Base-by-base conservation (phyloP, 2,329 filamentous ascomycete genomes). In the Dactylellina haptotyla region DNA sequence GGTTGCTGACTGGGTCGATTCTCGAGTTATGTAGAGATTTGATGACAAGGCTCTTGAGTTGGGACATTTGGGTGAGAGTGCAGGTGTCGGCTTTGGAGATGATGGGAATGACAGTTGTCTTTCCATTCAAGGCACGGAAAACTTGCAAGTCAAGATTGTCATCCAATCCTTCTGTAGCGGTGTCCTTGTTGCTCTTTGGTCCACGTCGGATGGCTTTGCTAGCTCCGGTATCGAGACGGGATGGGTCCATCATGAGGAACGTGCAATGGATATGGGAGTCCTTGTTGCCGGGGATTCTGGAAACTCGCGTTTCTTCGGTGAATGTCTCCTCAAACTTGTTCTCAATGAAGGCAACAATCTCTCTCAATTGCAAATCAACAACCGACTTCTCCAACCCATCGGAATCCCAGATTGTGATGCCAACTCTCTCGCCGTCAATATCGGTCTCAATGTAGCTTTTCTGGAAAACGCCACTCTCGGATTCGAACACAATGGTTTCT, bases 261-360 rank as follows among this genome's bases (percentile, higher is more conserved):
- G 93, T 93, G 77, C 92, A 96, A 80, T 99, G 95, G 76, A 99
- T 97, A 81, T 99, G 95, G 56, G 94, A 97, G 83, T 99, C 95
- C 80, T 93, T 91, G 76, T 92, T 90, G 64, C 93, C 94, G 25
- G 95, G 94, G 59, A 93, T 93, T 78, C 95, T 90, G 75, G 97
- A 86, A 50, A 99, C 93, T 84, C 97, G 98, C 86, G 96, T 96
- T 84, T 99, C 95, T 82, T 99, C 95, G 53, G 88, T 88, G 80
- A 99, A 96, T 0, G 95, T 98, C 79, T 99, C 95, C 81, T 99
- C 94, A 78, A 99, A 99, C 81, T 98, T 98, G 84, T 90, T 94
- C 84, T 99, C 95, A 71, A 99, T 84, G 83, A 99, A 99, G 6
- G 90, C 86, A 32, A 90, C 89, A 84, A 98, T 93, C 80, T 96